These are phyloP conservation scores for Coelastrella sp. DNA, from an alignment of 139 green algal genomes.

Conservation along the genomic window DNA sequence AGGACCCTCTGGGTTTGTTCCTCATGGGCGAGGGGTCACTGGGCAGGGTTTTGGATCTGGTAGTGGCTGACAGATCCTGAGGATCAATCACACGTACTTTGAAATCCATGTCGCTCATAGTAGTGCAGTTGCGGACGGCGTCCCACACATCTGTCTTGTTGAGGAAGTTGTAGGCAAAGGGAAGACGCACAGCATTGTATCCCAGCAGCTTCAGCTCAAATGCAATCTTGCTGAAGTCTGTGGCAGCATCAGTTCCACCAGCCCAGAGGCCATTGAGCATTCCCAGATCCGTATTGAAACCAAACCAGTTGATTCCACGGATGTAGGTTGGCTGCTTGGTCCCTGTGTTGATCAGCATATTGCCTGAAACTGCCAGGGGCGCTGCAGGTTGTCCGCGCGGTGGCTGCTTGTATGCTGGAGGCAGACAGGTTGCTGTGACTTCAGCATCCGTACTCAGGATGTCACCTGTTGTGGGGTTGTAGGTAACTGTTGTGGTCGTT, in stretches of 20 bases:
- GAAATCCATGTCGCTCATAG: neutral
- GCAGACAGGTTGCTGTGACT: neutral
- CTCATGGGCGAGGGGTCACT: neutral
- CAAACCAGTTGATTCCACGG: slow-evolving; percentile 42
- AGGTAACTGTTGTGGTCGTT: neutral
- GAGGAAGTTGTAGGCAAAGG: slow-evolving; percentile 19
- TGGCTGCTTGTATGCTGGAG: slow-evolving; percentile 9
- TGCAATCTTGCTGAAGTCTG: slow-evolving; percentile 45
- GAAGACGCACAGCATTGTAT: slow-evolving; percentile 48
- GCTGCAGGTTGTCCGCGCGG: slow-evolving; percentile 13
- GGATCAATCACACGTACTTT: slow-evolving; percentile 16
- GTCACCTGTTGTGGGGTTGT: neutral
- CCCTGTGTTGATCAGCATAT: neutral
- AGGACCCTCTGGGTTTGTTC: neutral
- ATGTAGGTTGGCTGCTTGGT: neutral
- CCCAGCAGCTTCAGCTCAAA: slow-evolving; percentile 38
- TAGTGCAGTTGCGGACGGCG: slow-evolving; percentile 8
- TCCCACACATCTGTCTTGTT: slow-evolving; percentile 1
- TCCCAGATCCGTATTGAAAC: slow-evolving; percentile 39
- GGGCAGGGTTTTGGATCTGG: slow-evolving; percentile 5
- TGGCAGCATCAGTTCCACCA: slow-evolving; percentile 30
- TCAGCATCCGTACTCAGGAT: neutral
- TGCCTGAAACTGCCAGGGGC: neutral
- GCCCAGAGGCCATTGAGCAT: slow-evolving; percentile 49
- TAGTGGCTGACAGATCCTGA: neutral